Base-by-base conservation (phyloP, 2,329 filamentous ascomycete genomes). In the Emmonsia crescens region DNA sequence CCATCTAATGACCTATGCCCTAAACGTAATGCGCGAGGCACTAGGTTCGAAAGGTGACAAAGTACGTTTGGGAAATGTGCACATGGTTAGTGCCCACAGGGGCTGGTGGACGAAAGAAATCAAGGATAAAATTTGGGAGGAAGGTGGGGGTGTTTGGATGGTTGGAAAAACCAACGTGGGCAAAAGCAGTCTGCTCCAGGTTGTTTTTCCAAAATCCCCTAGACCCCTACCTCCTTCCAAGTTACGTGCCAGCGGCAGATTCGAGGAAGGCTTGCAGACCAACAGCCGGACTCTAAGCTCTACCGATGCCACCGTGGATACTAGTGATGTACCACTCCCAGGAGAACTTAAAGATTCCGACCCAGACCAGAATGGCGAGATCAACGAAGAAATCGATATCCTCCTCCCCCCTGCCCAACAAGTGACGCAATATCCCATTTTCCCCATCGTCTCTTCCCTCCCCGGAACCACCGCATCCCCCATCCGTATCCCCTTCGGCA, bases 101-200 rank as follows among this genome's bases (percentile, higher is more conserved):
- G 83, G 83, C 10, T 99, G 95, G 94, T 96, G 93, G 90, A 96
- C 92, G 0, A 88, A 83, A 66, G 80, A 88, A 57, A 77, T 99
- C 61, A 96, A 90, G 73, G 87, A 96, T 67, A 87, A 92, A 56
- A 91, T 99, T 55, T 92, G 86, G 82, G 77, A 85, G 51, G 84
- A 89, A 57, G 91, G 91, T 3, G 93, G 93, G 4, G 94, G 87
- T 19, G 87, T 89, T 19, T 99, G 94, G 93, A 87, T 99, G 80
- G 89, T 99, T 2, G 94, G 94, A n/a, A 97, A 96, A 74, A 91
- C 91, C 65, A 99, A 99, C 71, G 95, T 97, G 2, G 95, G 94
- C 29, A 99, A 99, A 76, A 97, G 93, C 68, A 88, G 88, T 70
- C 82, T 99, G 1, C 96, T 97, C 64, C 87, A 94, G 67, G 83